Evolutionary conservation across 1,139 yeast species (phyloP).

Genomic region (Scheffersomyces insectosa): DNA sequence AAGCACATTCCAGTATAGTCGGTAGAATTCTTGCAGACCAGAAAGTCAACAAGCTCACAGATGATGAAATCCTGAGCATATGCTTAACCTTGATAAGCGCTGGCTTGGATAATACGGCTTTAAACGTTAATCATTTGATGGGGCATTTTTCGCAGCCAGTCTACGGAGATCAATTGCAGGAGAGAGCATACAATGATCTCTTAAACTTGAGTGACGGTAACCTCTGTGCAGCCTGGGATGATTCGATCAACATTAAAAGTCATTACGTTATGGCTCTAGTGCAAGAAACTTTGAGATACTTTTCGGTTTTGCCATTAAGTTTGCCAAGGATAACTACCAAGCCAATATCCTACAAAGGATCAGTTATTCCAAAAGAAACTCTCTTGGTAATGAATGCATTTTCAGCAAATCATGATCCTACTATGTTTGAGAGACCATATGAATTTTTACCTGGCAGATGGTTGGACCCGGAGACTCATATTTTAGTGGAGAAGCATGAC

Average conservation of each 20-base stretch:
- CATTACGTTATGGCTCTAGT: slow-evolving; percentile 58
- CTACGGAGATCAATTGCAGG: slow-evolving; percentile 47
- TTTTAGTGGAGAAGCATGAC: slow-evolving; percentile 19
- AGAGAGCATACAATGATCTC: slow-evolving; percentile 38
- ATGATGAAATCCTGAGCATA: slow-evolving; percentile 56
- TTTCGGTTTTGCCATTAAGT: slow-evolving; percentile 67
- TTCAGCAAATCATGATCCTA: slow-evolving; percentile 68
- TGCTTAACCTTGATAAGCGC: slow-evolving; percentile 80
- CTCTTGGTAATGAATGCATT: slow-evolving; percentile 65
- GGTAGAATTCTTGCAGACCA: slow-evolving; percentile 37
- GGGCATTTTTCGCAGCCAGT: slow-evolving; percentile 58
- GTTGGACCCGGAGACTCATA: slow-evolving; percentile 32
- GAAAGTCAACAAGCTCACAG: slow-evolving; percentile 17
- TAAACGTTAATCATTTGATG: slow-evolving; percentile 59
- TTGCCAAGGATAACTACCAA: slow-evolving; percentile 63
- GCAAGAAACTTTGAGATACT: slow-evolving; percentile 61
- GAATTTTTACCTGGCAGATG: slow-evolving; percentile 61
- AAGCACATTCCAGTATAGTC: slow-evolving; percentile 38
- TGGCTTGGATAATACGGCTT: slow-evolving; percentile 73
- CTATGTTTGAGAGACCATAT: slow-evolving; percentile 48
- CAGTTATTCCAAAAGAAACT: slow-evolving; percentile 55
- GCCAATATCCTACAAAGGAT: slow-evolving; percentile 37
- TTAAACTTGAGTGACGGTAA: slow-evolving; percentile 29
- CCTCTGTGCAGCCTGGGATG: slow-evolving; percentile 46
- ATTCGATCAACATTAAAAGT: slow-evolving; percentile 39